These are phyloP conservation scores for Penicillium sp. DNA, from an alignment of 2,329 filamentous ascomycete species.

Conservation along the genomic window DNA sequence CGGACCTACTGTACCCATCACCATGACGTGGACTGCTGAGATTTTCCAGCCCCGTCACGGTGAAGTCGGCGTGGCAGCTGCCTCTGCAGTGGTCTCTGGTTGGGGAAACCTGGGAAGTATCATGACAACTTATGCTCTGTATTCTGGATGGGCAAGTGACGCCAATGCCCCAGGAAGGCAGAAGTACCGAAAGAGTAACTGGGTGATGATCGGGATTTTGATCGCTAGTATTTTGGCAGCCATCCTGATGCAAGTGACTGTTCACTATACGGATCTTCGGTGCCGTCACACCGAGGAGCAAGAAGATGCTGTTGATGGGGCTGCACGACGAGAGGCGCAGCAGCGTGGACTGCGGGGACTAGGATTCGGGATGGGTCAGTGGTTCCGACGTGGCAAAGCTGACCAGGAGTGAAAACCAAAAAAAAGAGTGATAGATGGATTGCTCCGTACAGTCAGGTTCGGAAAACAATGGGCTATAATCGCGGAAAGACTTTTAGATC, in stretches of 20 bases:
- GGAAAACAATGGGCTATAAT: background rate
- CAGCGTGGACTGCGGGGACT: constrained; percentile 41
- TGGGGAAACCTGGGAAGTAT: constrained; percentile 85
- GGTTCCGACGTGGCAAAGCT: constrained; percentile 9
- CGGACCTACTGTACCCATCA: constrained; percentile 86
- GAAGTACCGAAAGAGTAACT: constrained; percentile 79
- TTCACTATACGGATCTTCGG: constrained; percentile 48
- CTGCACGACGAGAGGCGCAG: constrained; percentile 35
- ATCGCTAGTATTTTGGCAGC: constrained; percentile 70
- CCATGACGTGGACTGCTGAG: constrained; percentile 90
- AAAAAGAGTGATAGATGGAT: background rate
- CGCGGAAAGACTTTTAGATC: background rate
- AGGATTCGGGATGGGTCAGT: constrained; percentile 18
- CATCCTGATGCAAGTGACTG: constrained; percentile 64
- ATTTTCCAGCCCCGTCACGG: constrained; percentile 88
- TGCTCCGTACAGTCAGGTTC: background rate
- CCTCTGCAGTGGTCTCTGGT: constrained; percentile 80
- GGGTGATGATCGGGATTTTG: constrained; percentile 85
- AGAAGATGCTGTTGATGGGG: constrained; percentile 30
- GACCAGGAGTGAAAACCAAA: background rate
- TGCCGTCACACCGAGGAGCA: constrained; percentile 9
- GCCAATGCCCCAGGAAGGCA: constrained; percentile 60
- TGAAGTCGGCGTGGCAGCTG: constrained; percentile 85
- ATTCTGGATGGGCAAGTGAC: constrained; percentile 82
- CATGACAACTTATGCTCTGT: constrained; percentile 83